A percentile compares a stretch with the other conserved stretches of the same genome.
Evolutionary conservation across 2,329 filamentous ascomycete species (phyloP).

Genomic region (Dothistroma pini): DNA sequence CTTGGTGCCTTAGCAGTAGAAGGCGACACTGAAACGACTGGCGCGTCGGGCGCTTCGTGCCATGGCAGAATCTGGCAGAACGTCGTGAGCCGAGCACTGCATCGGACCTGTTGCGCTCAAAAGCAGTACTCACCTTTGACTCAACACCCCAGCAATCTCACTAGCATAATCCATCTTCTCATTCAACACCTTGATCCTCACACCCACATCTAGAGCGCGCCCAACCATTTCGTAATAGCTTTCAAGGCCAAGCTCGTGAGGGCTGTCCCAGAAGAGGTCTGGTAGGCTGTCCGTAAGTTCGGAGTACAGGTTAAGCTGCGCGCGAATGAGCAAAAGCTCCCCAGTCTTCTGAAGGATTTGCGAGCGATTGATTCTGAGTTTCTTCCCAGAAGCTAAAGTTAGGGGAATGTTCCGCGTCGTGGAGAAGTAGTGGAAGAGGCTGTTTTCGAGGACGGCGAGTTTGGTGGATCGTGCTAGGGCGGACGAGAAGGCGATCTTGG

Average conservation of each 20-base stretch:
- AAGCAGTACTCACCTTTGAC: constrained; percentile 57
- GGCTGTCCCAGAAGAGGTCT: constrained; percentile 94
- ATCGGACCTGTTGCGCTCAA: too few species aligned
- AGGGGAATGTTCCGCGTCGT: constrained; percentile 79
- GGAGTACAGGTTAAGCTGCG: constrained; percentile 93
- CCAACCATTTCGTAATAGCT: constrained; percentile 95
- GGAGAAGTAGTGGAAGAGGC: constrained; percentile 79
- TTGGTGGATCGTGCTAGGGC: constrained; percentile 91
- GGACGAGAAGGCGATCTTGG: constrained; percentile 95
- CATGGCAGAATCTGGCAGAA: background rate
- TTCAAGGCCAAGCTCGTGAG: constrained; percentile 83
- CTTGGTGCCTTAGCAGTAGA: background rate
- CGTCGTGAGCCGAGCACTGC: too few species aligned
- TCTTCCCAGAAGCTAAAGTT: constrained; percentile 66
- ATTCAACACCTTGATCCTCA: constrained; percentile 86
- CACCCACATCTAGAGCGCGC: constrained; percentile 81
- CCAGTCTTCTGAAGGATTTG: constrained; percentile 94
- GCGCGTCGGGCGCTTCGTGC: background rate
- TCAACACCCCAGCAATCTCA: constrained; percentile 84
- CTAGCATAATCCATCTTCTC: constrained; percentile 98
- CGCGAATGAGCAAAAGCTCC: constrained; percentile 81
- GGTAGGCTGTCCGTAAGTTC: constrained; percentile 93
- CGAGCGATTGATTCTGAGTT: constrained; percentile 61
- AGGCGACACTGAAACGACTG: background rate
- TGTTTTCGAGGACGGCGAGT: constrained; percentile 82